These are phyloP conservation scores for Aureobasidium sp. DNA, from an alignment of 2,329 filamentous ascomycete genomes.

Conservation along the genomic window DNA sequence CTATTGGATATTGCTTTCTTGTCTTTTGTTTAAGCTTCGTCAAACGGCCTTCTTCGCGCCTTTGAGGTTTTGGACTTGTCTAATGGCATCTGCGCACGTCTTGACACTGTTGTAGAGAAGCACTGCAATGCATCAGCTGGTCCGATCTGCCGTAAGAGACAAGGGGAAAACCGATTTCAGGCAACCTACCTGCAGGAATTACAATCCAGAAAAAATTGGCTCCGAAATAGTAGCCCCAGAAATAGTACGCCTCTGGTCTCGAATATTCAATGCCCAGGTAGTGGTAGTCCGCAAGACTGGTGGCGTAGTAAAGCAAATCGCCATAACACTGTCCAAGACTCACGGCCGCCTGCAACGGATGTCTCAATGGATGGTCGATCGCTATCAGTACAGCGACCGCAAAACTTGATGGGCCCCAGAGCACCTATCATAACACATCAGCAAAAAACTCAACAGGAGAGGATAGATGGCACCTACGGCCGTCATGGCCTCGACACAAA, in stretches of 20 bases:
- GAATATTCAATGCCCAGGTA: constrained; percentile 49
- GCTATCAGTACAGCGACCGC: constrained; percentile 50
- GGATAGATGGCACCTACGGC: constrained; percentile 47
- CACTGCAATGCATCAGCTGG: constrained; percentile 21
- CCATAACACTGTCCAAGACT: constrained; percentile 59
- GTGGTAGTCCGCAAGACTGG: constrained; percentile 55
- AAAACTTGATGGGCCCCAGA: constrained; percentile 58
- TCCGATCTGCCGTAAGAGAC: too few species aligned
- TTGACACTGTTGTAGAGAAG: constrained; percentile 34
- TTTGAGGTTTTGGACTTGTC: constrained; percentile 27
- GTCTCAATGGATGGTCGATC: constrained; percentile 48
- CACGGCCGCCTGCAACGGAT: constrained; percentile 54
- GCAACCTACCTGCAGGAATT: constrained; percentile 48
- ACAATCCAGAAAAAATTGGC: constrained; percentile 64
- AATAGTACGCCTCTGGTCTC: constrained; percentile 57
- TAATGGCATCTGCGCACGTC: constrained; percentile 32
- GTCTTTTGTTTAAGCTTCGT: background rate
- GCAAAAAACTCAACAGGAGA: background rate
- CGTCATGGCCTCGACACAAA: constrained; percentile 82
- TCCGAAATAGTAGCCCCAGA: constrained; percentile 59
- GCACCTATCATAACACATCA: constrained; percentile 34
- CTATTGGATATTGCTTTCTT: background rate
- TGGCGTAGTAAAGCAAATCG: constrained; percentile 58
- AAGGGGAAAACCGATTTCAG: background rate
- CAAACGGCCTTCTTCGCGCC: constrained; percentile 19